phyloP scores from a whole-genome alignment of 352 stramenopile genomes.

The Phytophthora megakarya region DNA sequence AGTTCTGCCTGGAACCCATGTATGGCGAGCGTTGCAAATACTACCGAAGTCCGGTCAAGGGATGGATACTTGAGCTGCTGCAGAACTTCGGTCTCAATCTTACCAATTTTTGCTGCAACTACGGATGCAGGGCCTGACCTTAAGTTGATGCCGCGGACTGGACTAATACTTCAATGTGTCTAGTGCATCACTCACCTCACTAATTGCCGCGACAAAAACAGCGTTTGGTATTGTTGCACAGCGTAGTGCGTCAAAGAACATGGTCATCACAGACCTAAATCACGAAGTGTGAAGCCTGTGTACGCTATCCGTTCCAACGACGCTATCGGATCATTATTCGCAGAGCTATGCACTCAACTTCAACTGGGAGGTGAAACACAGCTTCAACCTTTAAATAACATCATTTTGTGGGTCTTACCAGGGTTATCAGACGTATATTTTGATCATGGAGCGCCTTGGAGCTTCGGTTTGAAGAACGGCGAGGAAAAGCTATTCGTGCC shows the following conservation, averaged over 20 bases:
- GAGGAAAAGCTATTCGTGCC: too few relatives aligned
- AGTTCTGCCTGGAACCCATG: not conserved
- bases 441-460: too few relatives aligned
- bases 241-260: too few relatives aligned
- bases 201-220: too few relatives aligned
- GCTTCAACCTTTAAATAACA: constrained; percentile 1
- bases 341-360: not conserved
- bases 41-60: not conserved
- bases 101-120: not conserved
- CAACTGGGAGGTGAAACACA: not conserved
- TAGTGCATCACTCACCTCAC: not conserved
- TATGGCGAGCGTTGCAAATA: not conserved
- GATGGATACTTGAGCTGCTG: too few relatives aligned
- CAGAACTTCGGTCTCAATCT: not conserved
- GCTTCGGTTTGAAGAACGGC: too few relatives aligned
- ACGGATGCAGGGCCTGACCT: not conserved
- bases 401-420: constrained; percentile 1
- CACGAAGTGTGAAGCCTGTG: not conserved
- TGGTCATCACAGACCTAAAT: too few relatives aligned
- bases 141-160: not conserved
- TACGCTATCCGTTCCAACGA: constrained; percentile 1
- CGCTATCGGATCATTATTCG: not conserved
- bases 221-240: too few relatives aligned
- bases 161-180: not conserved
- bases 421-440: too few relatives aligned